A percentile compares a stretch with the other conserved stretches of the same genome.
phyloP scores from a whole-genome alignment of 306 rosid species.

The Pyrus communis region DNA sequence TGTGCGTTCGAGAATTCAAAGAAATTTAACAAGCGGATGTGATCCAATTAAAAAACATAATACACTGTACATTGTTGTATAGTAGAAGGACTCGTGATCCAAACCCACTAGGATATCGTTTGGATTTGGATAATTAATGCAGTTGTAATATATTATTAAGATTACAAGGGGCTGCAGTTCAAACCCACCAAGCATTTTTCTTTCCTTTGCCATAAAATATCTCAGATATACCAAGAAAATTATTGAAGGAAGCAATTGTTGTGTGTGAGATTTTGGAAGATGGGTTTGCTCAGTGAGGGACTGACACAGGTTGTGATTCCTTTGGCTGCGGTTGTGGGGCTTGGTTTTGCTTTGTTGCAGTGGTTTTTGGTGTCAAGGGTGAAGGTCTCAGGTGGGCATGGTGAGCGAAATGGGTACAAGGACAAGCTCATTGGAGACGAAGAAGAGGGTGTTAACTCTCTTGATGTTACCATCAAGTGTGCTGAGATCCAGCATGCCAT shows the following conservation, averaged over 20 bases:
- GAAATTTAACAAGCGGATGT: too few species aligned
- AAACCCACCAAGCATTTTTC: constrained; percentile 1
- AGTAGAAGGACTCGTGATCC: too few species aligned
- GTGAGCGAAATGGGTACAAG: constrained; percentile 16
- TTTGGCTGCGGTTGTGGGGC: constrained; percentile 45
- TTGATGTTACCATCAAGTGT: constrained; percentile 43
- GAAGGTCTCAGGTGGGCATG: constrained; percentile 27
- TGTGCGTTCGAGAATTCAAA: too few species aligned
- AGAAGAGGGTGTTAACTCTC: constrained; percentile 40
- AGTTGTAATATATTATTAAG: neutral
- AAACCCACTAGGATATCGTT: neutral
- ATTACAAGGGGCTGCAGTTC: neutral
- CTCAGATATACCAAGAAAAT: constrained; percentile 1
- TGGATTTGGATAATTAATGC: neutral
- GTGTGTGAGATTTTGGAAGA: constrained; percentile 17
- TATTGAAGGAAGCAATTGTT: constrained; percentile 1
- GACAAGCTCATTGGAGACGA: constrained; percentile 37
- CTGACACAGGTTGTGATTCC: constrained; percentile 52
- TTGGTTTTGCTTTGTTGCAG: constrained; percentile 58
- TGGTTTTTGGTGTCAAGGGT: constrained; percentile 57
- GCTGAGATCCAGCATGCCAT: constrained; percentile 65
- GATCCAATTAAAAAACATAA: too few species aligned
- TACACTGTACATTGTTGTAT: too few species aligned
- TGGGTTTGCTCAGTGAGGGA: constrained; percentile 50
- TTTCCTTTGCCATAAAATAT: neutral